phyloP scores from a whole-genome alignment of 371 early-diverging fungal species.

The Quaeritorhiza haematococci region DNA sequence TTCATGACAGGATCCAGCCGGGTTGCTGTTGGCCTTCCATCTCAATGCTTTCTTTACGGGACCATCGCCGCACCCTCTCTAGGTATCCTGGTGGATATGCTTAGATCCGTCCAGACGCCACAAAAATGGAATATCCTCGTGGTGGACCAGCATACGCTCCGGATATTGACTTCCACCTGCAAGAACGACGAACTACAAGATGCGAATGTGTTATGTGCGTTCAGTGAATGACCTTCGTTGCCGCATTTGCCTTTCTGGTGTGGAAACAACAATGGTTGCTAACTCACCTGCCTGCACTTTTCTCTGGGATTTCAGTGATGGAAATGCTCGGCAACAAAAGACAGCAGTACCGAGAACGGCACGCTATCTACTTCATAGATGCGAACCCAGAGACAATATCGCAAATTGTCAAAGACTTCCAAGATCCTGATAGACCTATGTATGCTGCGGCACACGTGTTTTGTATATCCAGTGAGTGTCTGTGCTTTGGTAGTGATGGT shows the following conservation, averaged over 20 bases:
- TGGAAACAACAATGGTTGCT: too few relatives aligned
- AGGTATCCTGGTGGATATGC: conserved; percentile 52
- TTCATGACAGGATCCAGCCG: too few relatives aligned
- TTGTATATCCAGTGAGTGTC: too few relatives aligned
- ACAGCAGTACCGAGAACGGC: conserved; percentile 77
- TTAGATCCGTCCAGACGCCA: conserved; percentile 45
- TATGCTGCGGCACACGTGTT: conserved; percentile 40
- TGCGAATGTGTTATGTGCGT: conserved; percentile 91
- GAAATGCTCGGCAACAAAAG: conserved; percentile 73
- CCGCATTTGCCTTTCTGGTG: too few relatives aligned
- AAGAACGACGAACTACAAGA: conserved; percentile 90
- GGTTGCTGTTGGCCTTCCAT: too few relatives aligned
- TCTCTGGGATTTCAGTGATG: too few relatives aligned
- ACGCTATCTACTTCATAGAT: conserved; percentile 87
- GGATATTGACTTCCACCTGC: conserved; percentile 79
- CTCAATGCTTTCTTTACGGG: too few relatives aligned
- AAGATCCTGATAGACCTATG: conserved; percentile 28
- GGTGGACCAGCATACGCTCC: conserved; percentile 77
- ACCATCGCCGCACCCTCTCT: too few relatives aligned
- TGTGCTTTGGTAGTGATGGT: too few relatives aligned
- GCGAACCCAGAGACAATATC: conserved; percentile 72
- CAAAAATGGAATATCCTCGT: conserved; percentile 80
- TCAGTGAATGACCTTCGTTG: too few relatives aligned
- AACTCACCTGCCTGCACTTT: too few relatives aligned
- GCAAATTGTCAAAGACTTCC: conserved; percentile 77